Conservation (phyloP, 768 basidiomycete species). For the Hebeloma cylindrosporum region DNA sequence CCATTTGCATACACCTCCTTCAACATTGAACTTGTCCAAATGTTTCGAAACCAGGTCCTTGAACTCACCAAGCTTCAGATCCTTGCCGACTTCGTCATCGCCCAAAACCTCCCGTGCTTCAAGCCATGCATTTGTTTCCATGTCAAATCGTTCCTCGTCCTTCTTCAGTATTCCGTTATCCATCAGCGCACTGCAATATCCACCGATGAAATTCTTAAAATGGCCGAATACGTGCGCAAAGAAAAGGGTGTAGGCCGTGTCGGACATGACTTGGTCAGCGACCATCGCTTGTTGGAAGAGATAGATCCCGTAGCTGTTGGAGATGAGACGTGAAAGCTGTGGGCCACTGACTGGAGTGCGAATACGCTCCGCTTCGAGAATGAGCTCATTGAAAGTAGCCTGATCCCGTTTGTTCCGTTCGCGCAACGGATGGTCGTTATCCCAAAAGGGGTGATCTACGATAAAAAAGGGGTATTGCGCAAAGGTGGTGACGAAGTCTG, state of each 20-base stretch:
- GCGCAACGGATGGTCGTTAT: conserved; percentile 3
- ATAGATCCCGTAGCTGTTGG: background rate
- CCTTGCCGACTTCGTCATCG: background rate
- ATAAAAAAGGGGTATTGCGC: conserved; percentile 11
- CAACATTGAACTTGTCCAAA: background rate
- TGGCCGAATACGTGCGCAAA: conserved; percentile 1
- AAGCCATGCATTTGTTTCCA: background rate
- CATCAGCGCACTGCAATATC: background rate
- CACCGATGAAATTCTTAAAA: background rate
- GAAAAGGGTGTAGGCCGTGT: background rate
- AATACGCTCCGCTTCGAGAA: conserved; percentile 1
- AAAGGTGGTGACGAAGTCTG: conserved; percentile 4
- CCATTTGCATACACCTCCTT: background rate
- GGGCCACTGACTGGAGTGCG: background rate
- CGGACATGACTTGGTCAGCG: background rate
- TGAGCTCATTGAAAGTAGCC: conserved; percentile 9
- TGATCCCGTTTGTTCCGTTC: conserved; percentile 5
- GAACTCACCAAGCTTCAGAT: background rate
- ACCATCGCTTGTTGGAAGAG: background rate
- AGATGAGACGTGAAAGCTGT: background rate
- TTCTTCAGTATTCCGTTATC: background rate
- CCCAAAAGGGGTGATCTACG: conserved; percentile 7
- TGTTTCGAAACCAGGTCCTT: background rate
- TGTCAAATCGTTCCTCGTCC: background rate
- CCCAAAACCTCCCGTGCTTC: conserved; percentile 2